Evolutionary conservation across 2,329 filamentous ascomycete species (phyloP), one percentile per base, ranked within the genome.

Genomic region (Saccharata proteae): DNA sequence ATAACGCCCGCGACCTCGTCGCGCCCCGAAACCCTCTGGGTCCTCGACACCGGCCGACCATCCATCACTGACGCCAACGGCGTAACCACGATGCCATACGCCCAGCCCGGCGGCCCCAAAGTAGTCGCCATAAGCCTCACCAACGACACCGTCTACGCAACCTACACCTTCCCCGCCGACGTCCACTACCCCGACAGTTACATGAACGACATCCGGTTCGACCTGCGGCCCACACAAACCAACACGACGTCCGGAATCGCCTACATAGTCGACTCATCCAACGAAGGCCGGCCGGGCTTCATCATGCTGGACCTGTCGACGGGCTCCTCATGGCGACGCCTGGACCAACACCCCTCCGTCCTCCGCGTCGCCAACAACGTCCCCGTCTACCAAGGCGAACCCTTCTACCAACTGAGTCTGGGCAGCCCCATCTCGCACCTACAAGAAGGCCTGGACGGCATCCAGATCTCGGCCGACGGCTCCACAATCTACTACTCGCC

Each of bases 121-220:
- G 51, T 69, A n/a, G 42, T 69, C n/a, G 62, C 61, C 2, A 54
- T 69, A 11, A 46, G 61, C 32, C 47, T 68, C 6, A 40, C 41
- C 0, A 67, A 53, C 33, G 54, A 67, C 42, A 45, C 51, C 5
- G 47, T 67, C 24, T 58, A 67, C 46, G 51, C 61, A 30, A 68
- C 61, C 1, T 68, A 67, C 38, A 45, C 62, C 2, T 69, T 69
- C 42, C 58, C 60, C 1, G 35, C 50, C 2, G 49, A 41, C 7
- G 61, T 66, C 3, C 60, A 61, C 6, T 62, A 53, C 33, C 40
- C 57, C 4, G 59, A 62, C 38, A 61, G 53, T 17, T 69, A 69
- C 40, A 55, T 66, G 23, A 68, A 69, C 43, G 65, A 69, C 35
- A 53, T 69, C 13, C 61, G 65, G 27, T 63, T 69, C 42, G 64